Evolutionary conservation across 2,329 filamentous ascomycete genomes (phyloP).

Genomic region (Pseudocercospora fuligena): DNA sequence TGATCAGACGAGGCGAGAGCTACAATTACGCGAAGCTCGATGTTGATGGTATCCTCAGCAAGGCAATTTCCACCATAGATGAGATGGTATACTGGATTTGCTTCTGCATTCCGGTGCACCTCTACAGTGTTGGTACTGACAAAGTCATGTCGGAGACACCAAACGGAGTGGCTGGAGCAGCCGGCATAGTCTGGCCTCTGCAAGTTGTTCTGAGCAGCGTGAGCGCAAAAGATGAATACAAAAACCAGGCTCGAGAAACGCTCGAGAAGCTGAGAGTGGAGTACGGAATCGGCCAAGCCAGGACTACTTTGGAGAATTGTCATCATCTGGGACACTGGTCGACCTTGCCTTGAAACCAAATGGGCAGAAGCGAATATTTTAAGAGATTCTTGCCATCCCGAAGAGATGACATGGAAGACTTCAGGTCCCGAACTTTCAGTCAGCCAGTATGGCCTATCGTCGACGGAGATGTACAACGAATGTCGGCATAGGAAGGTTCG

Average conservation of each 20-base stretch:
- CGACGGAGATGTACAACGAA: too few relatives aligned
- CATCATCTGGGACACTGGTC: conserved; percentile 1
- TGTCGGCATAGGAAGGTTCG: too few relatives aligned
- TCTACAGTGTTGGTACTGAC: neutral
- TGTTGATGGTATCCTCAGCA: neutral
- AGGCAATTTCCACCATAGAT: neutral
- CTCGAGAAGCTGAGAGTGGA: neutral
- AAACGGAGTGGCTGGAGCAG: neutral
- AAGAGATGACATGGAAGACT: too few relatives aligned
- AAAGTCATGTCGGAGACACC: neutral
- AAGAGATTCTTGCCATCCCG: too few relatives aligned
- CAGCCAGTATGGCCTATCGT: too few relatives aligned
- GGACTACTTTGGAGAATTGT: neutral
- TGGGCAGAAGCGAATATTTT: too few relatives aligned
- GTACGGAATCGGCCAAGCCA: neutral
- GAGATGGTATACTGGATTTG: neutral
- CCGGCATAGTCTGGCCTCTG: neutral
- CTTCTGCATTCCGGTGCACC: neutral
- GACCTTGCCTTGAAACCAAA: neutral
- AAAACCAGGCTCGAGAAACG: neutral
- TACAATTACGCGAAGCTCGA: neutral
- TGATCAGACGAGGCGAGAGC: neutral
- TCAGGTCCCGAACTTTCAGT: too few relatives aligned
- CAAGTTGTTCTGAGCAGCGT: neutral
- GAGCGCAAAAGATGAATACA: neutral